Evolutionary conservation across 2,329 filamentous ascomycete genomes (phyloP), one percentile per base, ranked within the genome.

Genomic region (Phoma herbarum): DNA sequence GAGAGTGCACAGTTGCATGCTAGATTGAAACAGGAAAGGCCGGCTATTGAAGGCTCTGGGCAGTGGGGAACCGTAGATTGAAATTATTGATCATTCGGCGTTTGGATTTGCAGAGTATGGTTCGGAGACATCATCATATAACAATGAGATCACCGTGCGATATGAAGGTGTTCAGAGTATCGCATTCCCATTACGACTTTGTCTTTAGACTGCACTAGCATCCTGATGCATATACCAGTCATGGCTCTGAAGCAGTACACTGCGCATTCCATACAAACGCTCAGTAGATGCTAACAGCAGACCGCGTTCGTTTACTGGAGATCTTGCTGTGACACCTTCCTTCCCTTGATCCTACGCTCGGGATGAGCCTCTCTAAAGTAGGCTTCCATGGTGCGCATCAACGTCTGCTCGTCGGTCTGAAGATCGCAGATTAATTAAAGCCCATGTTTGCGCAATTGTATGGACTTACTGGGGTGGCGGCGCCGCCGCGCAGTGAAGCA

Each of bases 1-100:
- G 68, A 73, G 61, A 74, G 71, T 60, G 70, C 72, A 8, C 59
- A 69, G 53, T 58, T 74, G 48, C 71, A 75, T 66, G 70, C 71
- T 14, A 64, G 56, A 31, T 41, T 74, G 57, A 65, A 68, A 50
- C 66, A 68, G 59, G 66, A 71, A 4, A 62, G 68, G 51, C 70
- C 67, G 16, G 64, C 67, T 18, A 73, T 75, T 60, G 71, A 75
- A 37, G 65, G 67, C 8, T 41, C 62, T 9, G 31, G 50, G 22
- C 63, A 68, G 44, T 75, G 68, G 70, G 69, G 70, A 18, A 74
- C 58, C 25, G 70, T 73, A 31, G 71, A 74, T 63, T 75, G 57
- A 57, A 25, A 18, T 25, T 26, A 10, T 22, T 25, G 11, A 14
- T 14, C 11, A 8, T 26, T 10, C 3, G 14, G 23, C 22, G 41